Evolutionary conservation across 2,329 filamentous ascomycete genomes (phyloP).

Genomic region (Metarhizium guizhouense): DNA sequence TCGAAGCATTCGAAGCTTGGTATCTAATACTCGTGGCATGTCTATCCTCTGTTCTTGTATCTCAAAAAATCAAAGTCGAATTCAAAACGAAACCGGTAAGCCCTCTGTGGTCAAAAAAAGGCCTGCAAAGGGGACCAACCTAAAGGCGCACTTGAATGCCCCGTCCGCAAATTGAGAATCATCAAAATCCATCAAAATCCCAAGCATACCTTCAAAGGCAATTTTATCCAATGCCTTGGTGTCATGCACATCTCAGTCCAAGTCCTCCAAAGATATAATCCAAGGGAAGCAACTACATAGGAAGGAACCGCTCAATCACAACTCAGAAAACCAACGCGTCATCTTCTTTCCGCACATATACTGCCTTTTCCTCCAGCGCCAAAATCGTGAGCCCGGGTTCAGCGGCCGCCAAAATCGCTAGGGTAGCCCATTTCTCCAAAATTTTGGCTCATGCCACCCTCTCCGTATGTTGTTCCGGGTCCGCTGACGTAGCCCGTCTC

Average conservation of each 20-base stretch:
- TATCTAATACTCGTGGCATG: conserved; percentile 2
- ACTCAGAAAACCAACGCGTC: too few species aligned
- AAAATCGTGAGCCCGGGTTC: background rate
- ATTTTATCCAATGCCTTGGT: background rate
- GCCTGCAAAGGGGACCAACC: background rate
- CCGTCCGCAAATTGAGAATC: background rate
- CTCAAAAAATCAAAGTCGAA: background rate
- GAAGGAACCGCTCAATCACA: too few species aligned
- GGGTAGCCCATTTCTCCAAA: conserved; percentile 43
- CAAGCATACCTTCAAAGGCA: background rate
- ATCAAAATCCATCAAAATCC: background rate
- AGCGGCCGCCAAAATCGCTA: conserved; percentile 43
- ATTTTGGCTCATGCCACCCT: conserved; percentile 45
- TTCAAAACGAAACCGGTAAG: background rate
- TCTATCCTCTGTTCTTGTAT: background rate
- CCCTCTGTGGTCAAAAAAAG: background rate
- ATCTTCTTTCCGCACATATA: background rate
- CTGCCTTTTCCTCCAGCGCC: background rate
- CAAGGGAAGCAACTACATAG: too few species aligned
- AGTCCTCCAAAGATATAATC: too few species aligned
- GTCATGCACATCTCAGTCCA: background rate
- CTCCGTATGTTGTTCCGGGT: conserved; percentile 50
- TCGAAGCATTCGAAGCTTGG: background rate
- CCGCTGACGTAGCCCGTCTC: conserved; percentile 59
- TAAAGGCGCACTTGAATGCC: background rate